Percentiles rank a stretch among this genome's conserved stretches.
These are phyloP conservation scores for Alisma plantagoaquatica DNA, from an alignment of 106 monocot genomes.

Conservation along the genomic window DNA sequence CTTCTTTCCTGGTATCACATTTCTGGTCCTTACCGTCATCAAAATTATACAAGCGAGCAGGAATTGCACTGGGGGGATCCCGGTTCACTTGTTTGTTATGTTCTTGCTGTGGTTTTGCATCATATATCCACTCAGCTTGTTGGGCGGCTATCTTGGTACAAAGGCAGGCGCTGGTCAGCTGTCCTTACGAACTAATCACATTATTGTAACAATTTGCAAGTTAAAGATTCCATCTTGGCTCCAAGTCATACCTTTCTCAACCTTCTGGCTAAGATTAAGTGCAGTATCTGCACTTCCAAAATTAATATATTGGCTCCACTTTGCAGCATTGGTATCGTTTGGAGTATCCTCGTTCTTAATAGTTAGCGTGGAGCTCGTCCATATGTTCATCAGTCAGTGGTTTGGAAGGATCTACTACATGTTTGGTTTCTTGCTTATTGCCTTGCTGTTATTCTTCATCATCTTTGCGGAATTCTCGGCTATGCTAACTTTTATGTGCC, in stretches of 20 bases:
- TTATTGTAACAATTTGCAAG: constrained; percentile 51
- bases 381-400: constrained; percentile 60
- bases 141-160: constrained; percentile 59
- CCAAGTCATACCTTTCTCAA: too few species aligned
- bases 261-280: too few species aligned
- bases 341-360: constrained; percentile 59
- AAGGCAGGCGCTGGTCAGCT: constrained; percentile 34
- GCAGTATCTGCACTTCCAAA: too few species aligned
- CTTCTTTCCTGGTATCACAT: constrained; percentile 59
- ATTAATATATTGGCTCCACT: too few species aligned
- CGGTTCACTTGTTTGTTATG: constrained; percentile 44
- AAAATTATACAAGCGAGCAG: constrained; percentile 56
- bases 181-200: constrained; percentile 64
- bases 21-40: constrained; percentile 35
- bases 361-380: constrained; percentile 63
- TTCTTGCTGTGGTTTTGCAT: constrained; percentile 68
- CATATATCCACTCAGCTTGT: constrained; percentile 46
- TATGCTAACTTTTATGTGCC: constrained; percentile 67
- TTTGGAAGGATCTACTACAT: constrained; percentile 68
- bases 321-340: constrained; percentile 44
- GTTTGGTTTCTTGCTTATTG: constrained; percentile 59
- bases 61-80: constrained; percentile 54
- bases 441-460: constrained; percentile 37
- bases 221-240: constrained; percentile 60
- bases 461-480: constrained; percentile 66